These are phyloP conservation scores for Fusarium torreyae DNA, from an alignment of 2,329 filamentous ascomycete species.

Conservation along the genomic window DNA sequence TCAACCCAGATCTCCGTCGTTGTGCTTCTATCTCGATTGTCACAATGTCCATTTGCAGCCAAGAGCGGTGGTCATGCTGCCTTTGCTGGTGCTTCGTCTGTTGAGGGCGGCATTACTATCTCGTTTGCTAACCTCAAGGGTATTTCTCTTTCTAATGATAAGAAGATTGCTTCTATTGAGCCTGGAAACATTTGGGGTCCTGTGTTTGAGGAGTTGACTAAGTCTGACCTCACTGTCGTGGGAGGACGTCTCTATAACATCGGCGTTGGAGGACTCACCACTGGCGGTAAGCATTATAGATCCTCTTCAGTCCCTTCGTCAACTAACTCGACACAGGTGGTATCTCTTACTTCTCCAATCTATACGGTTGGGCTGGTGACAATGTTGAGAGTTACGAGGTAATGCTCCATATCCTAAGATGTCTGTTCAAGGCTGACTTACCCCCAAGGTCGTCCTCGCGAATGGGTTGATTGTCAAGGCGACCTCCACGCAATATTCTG, in stretches of 20 bases:
- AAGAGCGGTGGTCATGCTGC: slow-evolving; percentile 64
- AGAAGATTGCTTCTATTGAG: slow-evolving; percentile 54
- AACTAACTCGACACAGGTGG: slow-evolving; percentile 51
- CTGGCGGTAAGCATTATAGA: slow-evolving; percentile 48
- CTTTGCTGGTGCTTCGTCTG: slow-evolving; percentile 58
- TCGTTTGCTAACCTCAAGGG: slow-evolving; percentile 56
- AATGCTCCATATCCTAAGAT: not conserved
- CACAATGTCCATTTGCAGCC: slow-evolving; percentile 51
- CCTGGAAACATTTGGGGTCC: slow-evolving; percentile 58
- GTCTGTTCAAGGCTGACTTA: not conserved
- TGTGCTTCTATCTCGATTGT: slow-evolving; percentile 24
- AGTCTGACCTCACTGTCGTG: slow-evolving; percentile 52
- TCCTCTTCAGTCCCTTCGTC: too few species aligned
- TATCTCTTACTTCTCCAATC: slow-evolving; percentile 59
- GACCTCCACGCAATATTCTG: slow-evolving; percentile 48
- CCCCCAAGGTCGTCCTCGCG: slow-evolving; percentile 22
- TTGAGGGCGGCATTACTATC: slow-evolving; percentile 55
- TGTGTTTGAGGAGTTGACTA: slow-evolving; percentile 57
- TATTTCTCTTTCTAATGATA: slow-evolving; percentile 51
- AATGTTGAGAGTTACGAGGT: slow-evolving; percentile 54
- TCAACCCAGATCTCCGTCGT: slow-evolving; percentile 12
- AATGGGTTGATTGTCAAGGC: slow-evolving; percentile 27
- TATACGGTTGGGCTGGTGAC: slow-evolving; percentile 59
- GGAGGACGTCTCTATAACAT: slow-evolving; percentile 59
- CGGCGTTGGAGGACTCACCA: slow-evolving; percentile 59